Base-by-base conservation (phyloP, 176 grass and related monocot genomes). In the Saccharum officinarum region DNA sequence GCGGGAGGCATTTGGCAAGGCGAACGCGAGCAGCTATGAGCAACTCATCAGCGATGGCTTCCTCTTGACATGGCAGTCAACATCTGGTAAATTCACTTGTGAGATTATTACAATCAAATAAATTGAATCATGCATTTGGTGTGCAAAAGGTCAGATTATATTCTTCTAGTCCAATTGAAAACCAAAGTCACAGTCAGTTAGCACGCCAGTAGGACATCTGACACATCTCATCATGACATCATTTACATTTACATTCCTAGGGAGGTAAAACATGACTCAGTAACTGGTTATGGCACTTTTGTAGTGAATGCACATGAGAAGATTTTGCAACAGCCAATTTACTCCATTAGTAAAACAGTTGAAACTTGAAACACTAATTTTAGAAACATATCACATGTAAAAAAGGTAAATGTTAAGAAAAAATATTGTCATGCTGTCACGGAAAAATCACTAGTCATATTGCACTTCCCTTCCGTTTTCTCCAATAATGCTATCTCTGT, bases 31-130 rank as follows among this genome's bases (percentile, higher is more conserved):
- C 20, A 46, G 15, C 11, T 88, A 88, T 4, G 67, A 78, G 18
- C 5, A 84, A 73, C 60, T 88, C 3, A 73, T 79, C 67, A 84
- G 81, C 2, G 36, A 80, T 45, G 87, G 87, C 4, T 89, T 89
- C 59, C 76, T 84, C 13, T 80, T 89, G 82, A 62, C 79, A 18
- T 87, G 79, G 79, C 79, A 62, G 57, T 22, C 9, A 0, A 1
- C 50, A 4, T 26, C 60, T 45, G 28, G 65, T 71, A 78, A 57
- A 49, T 34, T 70, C 65, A 67, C 45, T 66, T 23, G 25, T 61
- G 16, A 82, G 3, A 54, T 69, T 64, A n/a, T 80, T 34, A 47
- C 65, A 47, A 80, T 80, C 40, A 67, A 34, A 49, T 22, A 37
- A 39, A 39, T 65, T 45, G 39, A 40, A 40, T 40, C 1, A 8